Base-by-base conservation (phyloP, 2,329 filamentous ascomycete genomes). In the Sarocladium brachiariae region DNA sequence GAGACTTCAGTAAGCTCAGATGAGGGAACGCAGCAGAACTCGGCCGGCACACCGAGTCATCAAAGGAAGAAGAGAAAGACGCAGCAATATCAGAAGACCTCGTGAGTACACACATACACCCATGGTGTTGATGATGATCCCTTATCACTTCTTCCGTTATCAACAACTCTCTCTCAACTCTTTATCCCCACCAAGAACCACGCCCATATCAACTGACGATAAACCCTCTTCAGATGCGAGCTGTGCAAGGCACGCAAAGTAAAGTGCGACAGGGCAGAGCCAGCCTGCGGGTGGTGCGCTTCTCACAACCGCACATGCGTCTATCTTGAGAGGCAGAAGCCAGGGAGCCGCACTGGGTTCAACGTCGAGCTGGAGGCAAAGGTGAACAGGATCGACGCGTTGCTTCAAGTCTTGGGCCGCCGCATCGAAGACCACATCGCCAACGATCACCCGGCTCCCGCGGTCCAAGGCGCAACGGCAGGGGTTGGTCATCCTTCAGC, bases 281-380 rank as follows among this genome's bases (percentile, higher is more conserved):
- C 77, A 2, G 75, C 76, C n/a, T 87, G 84, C 65, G 83, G 83
- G 19, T 87, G 84, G 84, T 88, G 84, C 63, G 68, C 79, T 47
- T 78, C 83, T 48, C 86, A 87, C 64, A 76, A 77, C 52, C 79
- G 84, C 55, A 58, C 73, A 37, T 87, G 84, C 62, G 80, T 85
- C 62, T 87, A 87, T 62, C 81, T 80, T 54, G 83, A 86, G 59
- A 74, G 84, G 37, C 86, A 86, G 68, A 87, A 86, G 63, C 83
- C 84, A 7, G 84, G 84, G 2, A 71, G 78, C 33, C 70, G 78
- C 25, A 77, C 81, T 57, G 81, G 80, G 39, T 83, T 83, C 63
- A 78, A 78, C 13, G 69, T 80, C 48, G 81, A 84, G 64, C 72
- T 84, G 4, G 80, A 75, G 56, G 67, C 68, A 48, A 82, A 73